Evolutionary conservation across 768 basidiomycete species (phyloP).

Genomic region (Macrocybe gigantea): DNA sequence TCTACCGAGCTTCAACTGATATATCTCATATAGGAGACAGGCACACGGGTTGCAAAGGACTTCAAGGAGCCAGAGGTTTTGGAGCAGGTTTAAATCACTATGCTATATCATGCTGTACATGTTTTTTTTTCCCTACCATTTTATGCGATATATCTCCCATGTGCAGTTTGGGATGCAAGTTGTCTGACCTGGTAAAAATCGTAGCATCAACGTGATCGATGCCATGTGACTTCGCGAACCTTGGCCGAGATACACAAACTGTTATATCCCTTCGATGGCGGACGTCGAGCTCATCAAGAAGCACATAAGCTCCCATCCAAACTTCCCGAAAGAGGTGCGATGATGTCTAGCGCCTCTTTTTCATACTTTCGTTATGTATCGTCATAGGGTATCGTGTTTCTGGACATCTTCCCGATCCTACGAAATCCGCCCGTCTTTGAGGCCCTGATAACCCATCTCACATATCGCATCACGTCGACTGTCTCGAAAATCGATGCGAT

Average conservation of each 20-base stretch:
- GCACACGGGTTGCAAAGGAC: slow-evolving; percentile 89
- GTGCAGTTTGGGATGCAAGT: not conserved
- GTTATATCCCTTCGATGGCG: slow-evolving; percentile 40
- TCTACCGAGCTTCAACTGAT: slow-evolving; percentile 6
- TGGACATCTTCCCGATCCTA: slow-evolving; percentile 94
- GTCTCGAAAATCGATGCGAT: slow-evolving; percentile 86
- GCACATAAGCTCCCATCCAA: slow-evolving; percentile 53
- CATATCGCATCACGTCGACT: slow-evolving; percentile 78
- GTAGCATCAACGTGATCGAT: too few relatives aligned
- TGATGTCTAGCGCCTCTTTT: not conserved
- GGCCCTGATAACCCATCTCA: slow-evolving; percentile 82
- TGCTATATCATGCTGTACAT: slow-evolving; percentile 27
- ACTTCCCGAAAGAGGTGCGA: slow-evolving; percentile 87
- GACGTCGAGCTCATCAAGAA: slow-evolving; percentile 69
- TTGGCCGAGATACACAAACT: too few relatives aligned
- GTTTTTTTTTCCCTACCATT: slow-evolving; percentile 16
- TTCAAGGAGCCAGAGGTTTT: slow-evolving; percentile 98
- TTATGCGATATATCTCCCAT: not conserved
- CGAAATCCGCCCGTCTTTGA: slow-evolving; percentile 84
- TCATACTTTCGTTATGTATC: not conserved
- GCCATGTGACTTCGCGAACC: too few relatives aligned
- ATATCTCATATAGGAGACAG: slow-evolving; percentile 66
- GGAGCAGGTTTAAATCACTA: slow-evolving; percentile 72
- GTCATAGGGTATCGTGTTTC: slow-evolving; percentile 77
- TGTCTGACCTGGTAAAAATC: not conserved